Evolutionary conservation across 1,284 basidiomycete species (phyloP).

Genomic region (Trichosporon coremiiforme): DNA sequence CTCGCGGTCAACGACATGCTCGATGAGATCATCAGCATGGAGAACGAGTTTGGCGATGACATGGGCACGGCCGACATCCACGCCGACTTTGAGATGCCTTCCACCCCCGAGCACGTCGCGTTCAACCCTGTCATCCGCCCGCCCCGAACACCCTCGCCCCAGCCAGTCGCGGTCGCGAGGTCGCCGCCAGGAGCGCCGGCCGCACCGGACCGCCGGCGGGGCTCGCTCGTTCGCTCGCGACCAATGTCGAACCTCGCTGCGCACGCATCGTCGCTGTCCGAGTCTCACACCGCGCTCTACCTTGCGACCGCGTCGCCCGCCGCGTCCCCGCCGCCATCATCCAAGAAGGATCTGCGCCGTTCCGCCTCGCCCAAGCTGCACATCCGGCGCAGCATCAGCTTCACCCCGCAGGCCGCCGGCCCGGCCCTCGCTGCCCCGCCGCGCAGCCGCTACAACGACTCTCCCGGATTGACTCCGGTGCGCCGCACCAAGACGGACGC

Average conservation of each 20-base stretch:
- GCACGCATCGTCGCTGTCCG: slow-evolving; percentile 52
- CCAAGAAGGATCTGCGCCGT: slow-evolving; percentile 31
- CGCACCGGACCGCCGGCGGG: slow-evolving; percentile 28
- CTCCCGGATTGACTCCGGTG: slow-evolving; percentile 35
- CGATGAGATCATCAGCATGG: slow-evolving; percentile 57
- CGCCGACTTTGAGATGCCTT: slow-evolving; percentile 15
- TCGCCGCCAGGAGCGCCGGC: slow-evolving; percentile 24
- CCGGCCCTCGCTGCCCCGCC: slow-evolving; percentile 34
- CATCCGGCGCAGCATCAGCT: slow-evolving; percentile 42
- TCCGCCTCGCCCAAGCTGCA: slow-evolving; percentile 45
- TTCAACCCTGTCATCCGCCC: slow-evolving; percentile 46
- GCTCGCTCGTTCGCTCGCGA: slow-evolving; percentile 27
- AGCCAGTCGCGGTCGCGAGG: slow-evolving; percentile 29
- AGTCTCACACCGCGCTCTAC: slow-evolving; percentile 53
- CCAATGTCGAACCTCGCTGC: slow-evolving; percentile 34
- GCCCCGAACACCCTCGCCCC: slow-evolving; percentile 44
- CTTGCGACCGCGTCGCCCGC: slow-evolving; percentile 51
- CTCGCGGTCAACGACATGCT: slow-evolving; percentile 52
- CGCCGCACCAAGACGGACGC: slow-evolving; percentile 36
- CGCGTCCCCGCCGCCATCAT: slow-evolving; percentile 19
- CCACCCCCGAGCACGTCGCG: slow-evolving; percentile 25
- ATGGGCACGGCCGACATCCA: slow-evolving; percentile 5
- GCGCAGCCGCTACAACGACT: slow-evolving; percentile 29
- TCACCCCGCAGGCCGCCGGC: slow-evolving; percentile 45
- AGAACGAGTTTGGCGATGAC: slow-evolving; percentile 49